Conservation (phyloP, 768 basidiomycete genomes). For the Calocera viscosa region DNA sequence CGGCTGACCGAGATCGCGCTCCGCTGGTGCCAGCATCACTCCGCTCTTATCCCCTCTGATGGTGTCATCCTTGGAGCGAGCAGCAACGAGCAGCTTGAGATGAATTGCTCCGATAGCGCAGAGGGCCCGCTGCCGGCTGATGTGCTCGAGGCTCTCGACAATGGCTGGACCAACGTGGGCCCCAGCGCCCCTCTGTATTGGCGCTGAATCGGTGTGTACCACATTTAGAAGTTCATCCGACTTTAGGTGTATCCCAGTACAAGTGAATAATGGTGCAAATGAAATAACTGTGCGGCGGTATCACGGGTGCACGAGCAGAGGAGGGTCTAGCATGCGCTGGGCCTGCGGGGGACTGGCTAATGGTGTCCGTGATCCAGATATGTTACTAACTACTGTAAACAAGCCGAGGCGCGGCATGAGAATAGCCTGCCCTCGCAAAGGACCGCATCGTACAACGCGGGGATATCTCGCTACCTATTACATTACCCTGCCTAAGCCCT, state of each 20-base stretch:
- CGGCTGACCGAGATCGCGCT: slow-evolving; percentile 5
- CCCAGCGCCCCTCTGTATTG: slow-evolving; percentile 5
- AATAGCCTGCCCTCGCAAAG: not conserved
- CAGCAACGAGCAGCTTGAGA: slow-evolving; percentile 12
- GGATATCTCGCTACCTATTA: not conserved
- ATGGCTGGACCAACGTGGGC: slow-evolving; percentile 11
- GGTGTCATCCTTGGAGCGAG: slow-evolving; percentile 15
- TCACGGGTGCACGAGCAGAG: too few species aligned
- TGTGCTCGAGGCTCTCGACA: slow-evolving; percentile 14
- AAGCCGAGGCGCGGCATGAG: not conserved
- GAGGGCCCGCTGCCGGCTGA: slow-evolving; percentile 16
- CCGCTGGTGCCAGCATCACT: slow-evolving; percentile 7
- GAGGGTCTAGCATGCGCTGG: too few species aligned
- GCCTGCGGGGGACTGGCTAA: too few species aligned
- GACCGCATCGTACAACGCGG: not conserved
- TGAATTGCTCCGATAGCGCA: not conserved
- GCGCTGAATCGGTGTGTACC: not conserved
- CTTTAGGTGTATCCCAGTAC: too few species aligned
- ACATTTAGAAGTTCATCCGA: too few species aligned
- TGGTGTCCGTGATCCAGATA: not conserved
- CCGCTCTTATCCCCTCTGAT: not conserved
- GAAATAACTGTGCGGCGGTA: too few species aligned
- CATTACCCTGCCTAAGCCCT: not conserved
- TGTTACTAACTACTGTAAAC: not conserved
- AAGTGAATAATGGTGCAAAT: not conserved